A percentile compares a stretch with the other conserved stretches of the same genome.
Evolutionary conservation across 2,329 filamentous ascomycete genomes (phyloP).

Genomic region (Venturia effusa): DNA sequence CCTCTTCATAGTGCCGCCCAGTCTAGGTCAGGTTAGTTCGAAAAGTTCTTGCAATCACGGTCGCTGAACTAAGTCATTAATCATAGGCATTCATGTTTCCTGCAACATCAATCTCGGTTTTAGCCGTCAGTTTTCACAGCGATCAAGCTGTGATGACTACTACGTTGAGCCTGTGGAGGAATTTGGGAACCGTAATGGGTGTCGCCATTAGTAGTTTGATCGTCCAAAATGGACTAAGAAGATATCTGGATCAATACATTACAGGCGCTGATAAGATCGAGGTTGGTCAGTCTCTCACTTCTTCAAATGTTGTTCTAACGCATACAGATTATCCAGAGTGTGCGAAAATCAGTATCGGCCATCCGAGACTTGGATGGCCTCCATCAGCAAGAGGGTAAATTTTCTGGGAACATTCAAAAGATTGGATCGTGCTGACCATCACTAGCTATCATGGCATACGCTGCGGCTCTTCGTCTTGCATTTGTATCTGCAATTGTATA

Average conservation of each 20-base stretch:
- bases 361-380: constrained; percentile 34
- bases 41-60: too few species aligned
- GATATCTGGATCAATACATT: constrained; percentile 49
- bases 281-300: constrained; percentile 19
- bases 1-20: constrained; percentile 28
- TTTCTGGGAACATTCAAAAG: neutral
- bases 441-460: constrained; percentile 6
- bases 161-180: constrained; percentile 61
- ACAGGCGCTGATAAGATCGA: constrained; percentile 46
- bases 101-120: constrained; percentile 29
- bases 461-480: constrained; percentile 25
- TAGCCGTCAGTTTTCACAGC: constrained; percentile 31
- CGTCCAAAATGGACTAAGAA: constrained; percentile 57
- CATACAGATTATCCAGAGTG: constrained; percentile 32
- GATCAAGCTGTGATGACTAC: constrained; percentile 45
- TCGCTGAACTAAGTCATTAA: neutral
- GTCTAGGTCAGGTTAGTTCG: constrained; percentile 23
- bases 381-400: constrained; percentile 37
- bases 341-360: constrained; percentile 39
- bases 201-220: constrained; percentile 60
- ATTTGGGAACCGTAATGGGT: constrained; percentile 62
- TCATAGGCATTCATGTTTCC: constrained; percentile 28
- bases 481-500: constrained; percentile 33
- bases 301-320: neutral
- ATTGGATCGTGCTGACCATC: neutral